Evolutionary conservation across 805 yeast species (phyloP).

Genomic region (Blastobotrys americana): DNA sequence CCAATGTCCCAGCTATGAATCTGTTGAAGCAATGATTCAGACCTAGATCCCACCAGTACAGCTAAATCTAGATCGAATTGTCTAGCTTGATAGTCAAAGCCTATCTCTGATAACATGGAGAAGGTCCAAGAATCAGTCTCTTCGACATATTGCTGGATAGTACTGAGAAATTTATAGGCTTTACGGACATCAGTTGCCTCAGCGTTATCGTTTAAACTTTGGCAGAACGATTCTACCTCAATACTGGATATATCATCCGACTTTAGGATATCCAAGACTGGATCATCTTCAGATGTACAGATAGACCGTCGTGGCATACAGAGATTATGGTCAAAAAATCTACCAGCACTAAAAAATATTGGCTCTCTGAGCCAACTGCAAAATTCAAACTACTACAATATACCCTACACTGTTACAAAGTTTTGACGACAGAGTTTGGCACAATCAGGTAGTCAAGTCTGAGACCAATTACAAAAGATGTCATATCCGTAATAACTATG

Average conservation of each 20-base stretch:
- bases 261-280: constrained; percentile 15
- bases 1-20: constrained; percentile 25
- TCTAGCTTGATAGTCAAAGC: constrained; percentile 21
- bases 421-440: no score
- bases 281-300: constrained; percentile 22
- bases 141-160: constrained; percentile 18
- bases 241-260: constrained; percentile 6
- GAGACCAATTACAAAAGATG: no score
- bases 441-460: no score
- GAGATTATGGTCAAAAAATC: no score
- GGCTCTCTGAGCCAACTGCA: no score
- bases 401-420: no score
- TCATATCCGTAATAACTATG: no score
- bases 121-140: constrained; percentile 29
- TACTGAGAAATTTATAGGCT: constrained; percentile 21
- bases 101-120: constrained; percentile 22
- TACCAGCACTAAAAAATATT: no score
- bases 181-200: constrained; percentile 18
- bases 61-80: constrained; percentile 27
- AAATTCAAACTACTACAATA: no score
- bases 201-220: constrained; percentile 10
- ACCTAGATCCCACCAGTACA: constrained; percentile 19
- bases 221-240: constrained; percentile 14
- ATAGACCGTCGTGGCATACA: no score
- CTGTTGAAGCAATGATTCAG: constrained; percentile 19